A percentile compares a stretch with the other conserved stretches of the same genome.
Evolutionary conservation across 371 early-diverging fungal genomes (phyloP).

Genomic region (Mucor velutinosus): DNA sequence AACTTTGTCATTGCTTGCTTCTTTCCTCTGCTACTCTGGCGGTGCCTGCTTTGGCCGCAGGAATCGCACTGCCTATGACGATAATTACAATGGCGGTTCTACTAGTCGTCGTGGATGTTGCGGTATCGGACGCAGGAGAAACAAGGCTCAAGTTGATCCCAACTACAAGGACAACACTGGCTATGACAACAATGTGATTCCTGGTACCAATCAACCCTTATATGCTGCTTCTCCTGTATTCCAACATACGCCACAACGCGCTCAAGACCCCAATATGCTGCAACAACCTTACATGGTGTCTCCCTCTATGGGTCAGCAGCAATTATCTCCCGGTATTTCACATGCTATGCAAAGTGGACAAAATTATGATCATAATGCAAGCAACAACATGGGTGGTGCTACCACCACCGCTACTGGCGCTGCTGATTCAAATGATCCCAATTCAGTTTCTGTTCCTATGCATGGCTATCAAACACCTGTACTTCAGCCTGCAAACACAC

Average conservation of each 20-base stretch:
- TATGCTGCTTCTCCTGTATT: slow-evolving; percentile 11
- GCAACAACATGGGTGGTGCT: neutral
- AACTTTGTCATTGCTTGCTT: slow-evolving; percentile 15
- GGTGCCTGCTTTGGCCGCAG: neutral
- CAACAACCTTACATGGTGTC: slow-evolving; percentile 18
- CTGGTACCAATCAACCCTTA: slow-evolving; percentile 1
- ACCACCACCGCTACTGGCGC: neutral
- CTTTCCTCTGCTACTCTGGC: slow-evolving; percentile 17
- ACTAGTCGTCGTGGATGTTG: neutral
- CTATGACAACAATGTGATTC: neutral
- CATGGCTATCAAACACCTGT: slow-evolving; percentile 24
- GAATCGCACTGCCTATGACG: neutral
- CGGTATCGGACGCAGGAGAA: neutral
- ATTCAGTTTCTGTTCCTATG: slow-evolving; percentile 1
- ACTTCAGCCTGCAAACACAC: slow-evolving; percentile 19
- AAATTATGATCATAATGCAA: neutral
- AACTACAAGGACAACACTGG: neutral
- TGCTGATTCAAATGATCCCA: neutral
- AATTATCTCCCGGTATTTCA: neutral
- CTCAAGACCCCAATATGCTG: slow-evolving; percentile 2
- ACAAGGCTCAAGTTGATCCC: slow-evolving; percentile 9
- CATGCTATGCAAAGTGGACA: neutral
- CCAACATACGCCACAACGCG: neutral
- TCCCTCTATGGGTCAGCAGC: neutral
- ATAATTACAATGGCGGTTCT: neutral